Conservation (phyloP, 2,329 filamentous ascomycete species). For the Colletotrichum echinochloae region DNA sequence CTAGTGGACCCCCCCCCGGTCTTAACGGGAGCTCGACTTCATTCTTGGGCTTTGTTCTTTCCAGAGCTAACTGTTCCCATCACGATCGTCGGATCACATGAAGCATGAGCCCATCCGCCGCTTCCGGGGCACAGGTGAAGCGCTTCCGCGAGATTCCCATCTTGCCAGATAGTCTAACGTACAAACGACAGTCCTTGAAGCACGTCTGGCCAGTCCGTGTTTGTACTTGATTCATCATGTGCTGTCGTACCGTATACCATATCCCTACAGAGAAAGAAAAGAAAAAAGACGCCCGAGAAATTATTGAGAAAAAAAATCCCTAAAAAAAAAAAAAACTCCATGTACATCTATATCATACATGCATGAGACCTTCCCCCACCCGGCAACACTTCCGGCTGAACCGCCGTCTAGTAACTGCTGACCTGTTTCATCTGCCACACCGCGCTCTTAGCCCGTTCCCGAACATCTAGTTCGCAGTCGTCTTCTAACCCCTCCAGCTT, state of each 20-base stretch:
- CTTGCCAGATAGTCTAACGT: neutral
- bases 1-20: constrained; percentile 16
- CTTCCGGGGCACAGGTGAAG: constrained; percentile 15
- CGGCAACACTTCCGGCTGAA: neutral
- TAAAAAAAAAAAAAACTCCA: constrained; percentile 6
- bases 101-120: constrained; percentile 19
- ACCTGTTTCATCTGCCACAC: constrained; percentile 74
- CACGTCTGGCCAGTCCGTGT: neutral
- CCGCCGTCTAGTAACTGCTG: constrained; percentile 31
- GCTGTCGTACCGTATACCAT: constrained; percentile 29
- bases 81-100: constrained; percentile 31
- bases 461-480: constrained; percentile 84
- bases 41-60: neutral
- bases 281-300: no score
- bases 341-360: constrained; percentile 37
- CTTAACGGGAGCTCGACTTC: neutral
- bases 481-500: constrained; percentile 72
- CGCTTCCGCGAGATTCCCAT: no score
- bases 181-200: neutral
- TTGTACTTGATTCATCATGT: constrained; percentile 37
- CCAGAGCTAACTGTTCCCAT: constrained; percentile 20
- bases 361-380: neutral
- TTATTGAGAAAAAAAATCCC: no score
- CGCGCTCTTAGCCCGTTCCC: constrained; percentile 85
- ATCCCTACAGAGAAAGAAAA: neutral